Percentiles rank a stretch among this genome's conserved stretches.
Evolutionary conservation across 2,329 filamentous ascomycete species (phyloP).

Genomic region (Cladosporium sp.): DNA sequence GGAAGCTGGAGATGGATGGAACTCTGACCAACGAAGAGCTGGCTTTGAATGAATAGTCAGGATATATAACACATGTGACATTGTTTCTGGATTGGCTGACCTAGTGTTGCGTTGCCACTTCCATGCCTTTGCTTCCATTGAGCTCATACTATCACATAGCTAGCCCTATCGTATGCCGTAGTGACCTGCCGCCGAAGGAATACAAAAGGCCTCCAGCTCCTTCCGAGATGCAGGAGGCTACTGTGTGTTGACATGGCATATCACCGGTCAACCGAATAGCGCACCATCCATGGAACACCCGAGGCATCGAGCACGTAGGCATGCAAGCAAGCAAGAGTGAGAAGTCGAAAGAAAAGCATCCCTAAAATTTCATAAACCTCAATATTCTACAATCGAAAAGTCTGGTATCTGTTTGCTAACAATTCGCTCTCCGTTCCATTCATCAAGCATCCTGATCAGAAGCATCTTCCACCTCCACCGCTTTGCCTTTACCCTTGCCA

Average conservation of each 20-base stretch:
- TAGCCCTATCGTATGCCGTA: no score
- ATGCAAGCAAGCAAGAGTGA: no score
- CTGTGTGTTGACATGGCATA: no score
- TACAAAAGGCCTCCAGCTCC: no score
- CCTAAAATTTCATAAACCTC: background rate
- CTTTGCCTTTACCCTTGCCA: constrained; percentile 34
- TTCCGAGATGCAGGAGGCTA: no score
- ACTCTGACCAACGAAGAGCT: background rate
- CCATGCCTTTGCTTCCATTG: background rate
- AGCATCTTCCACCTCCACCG: constrained; percentile 44
- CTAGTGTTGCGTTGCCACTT: background rate
- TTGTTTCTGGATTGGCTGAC: background rate
- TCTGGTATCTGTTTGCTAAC: background rate
- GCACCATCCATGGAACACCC: no score
- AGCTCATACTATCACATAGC: background rate
- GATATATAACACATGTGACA: background rate
- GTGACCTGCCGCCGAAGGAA: no score
- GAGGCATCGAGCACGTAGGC: no score
- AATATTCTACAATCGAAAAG: background rate
- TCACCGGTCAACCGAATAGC: no score
- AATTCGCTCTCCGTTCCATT: background rate
- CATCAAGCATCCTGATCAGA: constrained; percentile 29
- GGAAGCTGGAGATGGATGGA: background rate
- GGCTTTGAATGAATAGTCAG: background rate
- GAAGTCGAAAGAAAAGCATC: background rate